Evolutionary conservation across 208 protist genomes (phyloP), one percentile per base, ranked within the genome.

Genomic region (Trypanosoma avium): DNA sequence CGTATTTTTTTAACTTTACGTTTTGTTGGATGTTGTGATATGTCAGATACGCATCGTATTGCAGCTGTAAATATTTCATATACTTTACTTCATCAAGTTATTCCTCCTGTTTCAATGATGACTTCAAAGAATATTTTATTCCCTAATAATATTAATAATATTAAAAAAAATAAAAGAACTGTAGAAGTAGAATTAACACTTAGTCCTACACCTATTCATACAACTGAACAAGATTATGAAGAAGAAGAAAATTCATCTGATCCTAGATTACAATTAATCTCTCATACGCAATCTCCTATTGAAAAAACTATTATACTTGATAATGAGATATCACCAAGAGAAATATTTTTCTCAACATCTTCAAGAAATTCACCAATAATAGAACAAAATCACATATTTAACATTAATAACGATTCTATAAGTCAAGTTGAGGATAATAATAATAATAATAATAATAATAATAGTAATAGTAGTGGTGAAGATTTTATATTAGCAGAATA

Each of bases 11-110:
- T 90, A 32, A 79, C 77, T 21, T 52, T 90, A 4, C 80, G 80
- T 35, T 90, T 90, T 46, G 50, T 72, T 24, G 84, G 84, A 12
- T 79, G 73, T 58, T 66, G 73, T n/a, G 84, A 90, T 40, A 48
- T 27, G 35, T 81, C 73, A 24, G 50, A 78, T 33, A 75, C 63
- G 10, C 84, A 90, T 57, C 64, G 67, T 19, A 90, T 90, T 49
- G 72, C 72, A 2, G 36, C 57, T 0, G 75, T 90, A 13, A 67
- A 66, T 21, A 48, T 90, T 13, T 33, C 38, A 15, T 90, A 90
- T 54, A 68, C 43, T 0, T 59, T 36, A 48, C 19, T 35, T 26
- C 33, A 24, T 13, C 60, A 13, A n/a, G 35, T 66, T 40, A 33
- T 43, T 29, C 24, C 45, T 27, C 59, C 59, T 30, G 0, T 4